These are phyloP conservation scores for Patellaria atrata DNA, from an alignment of 495 filamentous ascomycete species.

Conservation along the genomic window DNA sequence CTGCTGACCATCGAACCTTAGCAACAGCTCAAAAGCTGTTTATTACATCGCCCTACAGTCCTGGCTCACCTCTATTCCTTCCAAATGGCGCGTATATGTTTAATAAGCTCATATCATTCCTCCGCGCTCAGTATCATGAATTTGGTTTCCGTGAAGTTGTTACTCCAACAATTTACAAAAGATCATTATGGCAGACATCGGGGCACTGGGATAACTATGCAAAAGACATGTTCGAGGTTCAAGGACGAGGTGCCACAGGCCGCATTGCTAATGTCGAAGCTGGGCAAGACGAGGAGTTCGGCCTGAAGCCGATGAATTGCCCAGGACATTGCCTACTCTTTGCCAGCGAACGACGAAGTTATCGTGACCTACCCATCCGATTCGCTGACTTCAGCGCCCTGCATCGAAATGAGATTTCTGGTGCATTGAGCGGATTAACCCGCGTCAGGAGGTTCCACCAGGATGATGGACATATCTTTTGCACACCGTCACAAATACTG, in stretches of 20 bases:
- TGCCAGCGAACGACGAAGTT: constrained; percentile 52
- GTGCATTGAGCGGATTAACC: constrained; percentile 72
- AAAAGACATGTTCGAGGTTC: constrained; percentile 89
- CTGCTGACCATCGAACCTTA: constrained; percentile 54
- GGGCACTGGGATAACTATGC: constrained; percentile 91
- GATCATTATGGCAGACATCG: constrained; percentile 72
- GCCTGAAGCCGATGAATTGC: constrained; percentile 95
- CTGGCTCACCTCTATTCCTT: constrained; percentile 78
- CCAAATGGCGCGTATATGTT: constrained; percentile 76
- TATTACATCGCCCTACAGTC: constrained; percentile 62
- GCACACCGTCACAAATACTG: constrained; percentile 66
- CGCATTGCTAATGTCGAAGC: constrained; percentile 24
- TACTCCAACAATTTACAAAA: constrained; percentile 89
- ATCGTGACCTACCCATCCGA: constrained; percentile 72
- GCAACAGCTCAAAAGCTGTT: constrained; percentile 63
- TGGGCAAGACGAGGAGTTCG: constrained; percentile 64
- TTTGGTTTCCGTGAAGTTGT: constrained; percentile 89
- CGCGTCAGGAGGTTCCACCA: constrained; percentile 89
- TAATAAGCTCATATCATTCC: constrained; percentile 72
- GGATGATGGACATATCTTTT: constrained; percentile 94
- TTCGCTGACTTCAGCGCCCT: constrained; percentile 89
- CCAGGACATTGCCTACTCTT: constrained; percentile 90
- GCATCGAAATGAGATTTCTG: constrained; percentile 82
- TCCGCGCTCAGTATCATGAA: constrained; percentile 71
- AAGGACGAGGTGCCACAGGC: constrained; percentile 42